phyloP scores from a whole-genome alignment of 306 rosid genomes.

The Cercis canadensis region DNA sequence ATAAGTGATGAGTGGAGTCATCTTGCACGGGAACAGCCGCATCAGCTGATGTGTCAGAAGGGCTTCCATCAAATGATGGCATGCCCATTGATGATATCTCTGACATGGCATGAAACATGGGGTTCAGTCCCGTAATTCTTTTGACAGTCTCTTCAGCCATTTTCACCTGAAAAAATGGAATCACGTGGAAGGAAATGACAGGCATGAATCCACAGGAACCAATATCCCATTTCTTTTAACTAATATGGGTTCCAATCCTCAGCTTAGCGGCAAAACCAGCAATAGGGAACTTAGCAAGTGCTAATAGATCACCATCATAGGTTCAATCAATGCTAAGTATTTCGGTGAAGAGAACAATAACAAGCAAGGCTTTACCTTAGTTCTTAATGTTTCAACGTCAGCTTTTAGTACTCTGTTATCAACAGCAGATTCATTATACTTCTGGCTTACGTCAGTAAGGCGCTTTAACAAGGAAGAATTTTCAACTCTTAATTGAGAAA shows the following conservation, averaged over 20 bases:
- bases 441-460: conserved; percentile 68
- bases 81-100: conserved; percentile 65
- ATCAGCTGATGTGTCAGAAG: conserved; percentile 78
- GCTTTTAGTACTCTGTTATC: conserved; percentile 94
- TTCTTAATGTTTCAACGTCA: conserved; percentile 88
- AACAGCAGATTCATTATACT: conserved; percentile 67
- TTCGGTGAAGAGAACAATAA: background rate
- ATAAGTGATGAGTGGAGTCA: conserved; percentile 54
- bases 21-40: conserved; percentile 73
- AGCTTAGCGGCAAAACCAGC: conserved; percentile 27
- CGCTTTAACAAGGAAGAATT: conserved; percentile 84
- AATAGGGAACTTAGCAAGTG: conserved; percentile 27
- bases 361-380: conserved; percentile 64
- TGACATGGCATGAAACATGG: conserved; percentile 61
- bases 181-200: conserved; percentile 24
- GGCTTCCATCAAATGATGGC: conserved; percentile 66
- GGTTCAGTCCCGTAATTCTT: conserved; percentile 68
- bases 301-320: background rate
- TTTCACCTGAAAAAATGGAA: conserved; percentile 61
- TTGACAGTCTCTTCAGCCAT: conserved; percentile 89
- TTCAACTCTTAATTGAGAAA: conserved; percentile 78
- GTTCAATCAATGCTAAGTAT: conserved; percentile 19
- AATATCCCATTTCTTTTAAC: background rate
- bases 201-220: conserved; percentile 21
- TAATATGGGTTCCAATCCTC: conserved; percentile 21